Base-by-base conservation (phyloP, 805 yeast species). In the Schizosaccharomyces pombe region DNA sequence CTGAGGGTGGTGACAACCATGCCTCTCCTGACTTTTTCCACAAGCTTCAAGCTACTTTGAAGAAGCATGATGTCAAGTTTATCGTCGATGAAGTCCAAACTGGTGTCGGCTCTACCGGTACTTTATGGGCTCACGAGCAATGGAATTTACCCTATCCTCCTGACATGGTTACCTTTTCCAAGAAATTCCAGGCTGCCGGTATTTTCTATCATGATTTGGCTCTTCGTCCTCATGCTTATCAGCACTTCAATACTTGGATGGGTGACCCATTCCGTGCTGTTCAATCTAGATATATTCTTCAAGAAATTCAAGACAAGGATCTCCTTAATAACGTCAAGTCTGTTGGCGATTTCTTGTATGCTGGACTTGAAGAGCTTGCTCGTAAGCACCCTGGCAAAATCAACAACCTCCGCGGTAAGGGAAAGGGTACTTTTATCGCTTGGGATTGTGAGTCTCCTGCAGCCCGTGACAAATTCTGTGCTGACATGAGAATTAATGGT, bases 241-340 rank as follows among this genome's bases (percentile, higher is more conserved):
- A 94, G 67, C 93, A 84, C 73, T 83, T 83, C 76, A 83, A 83
- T 78, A 83, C 94, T 57, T 83, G 94, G 94, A 82, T 89, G 70
- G 94, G 94, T 62, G 94, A 83, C 70, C 87, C 93, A 66, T 80
- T 86, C 57, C 78, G 80, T 69, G 75, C 82, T 65, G 70, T 83
- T 62, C 72, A 85, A 62, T 82, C 87, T 56, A 79, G 81, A 63
- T 78, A 84, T 59, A 81, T 84, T 64, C 77, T 76, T 62, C 65
- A 74, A 59, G 86, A 83, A 70, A 70, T 82, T 52, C 68, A 70
- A 52, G 76, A 76, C 60, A 68, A 82, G 64, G 75, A 77, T 60
- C 74, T 84, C 61, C 73, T 76, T 52, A 67, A 69, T 34, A 71
- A 75, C 58, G 75, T 81, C 55, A 69, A 68, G 8, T 70, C 72